Evolutionary conservation across 1,284 basidiomycete genomes (phyloP).

Genomic region (Caloboletus inedulis): DNA sequence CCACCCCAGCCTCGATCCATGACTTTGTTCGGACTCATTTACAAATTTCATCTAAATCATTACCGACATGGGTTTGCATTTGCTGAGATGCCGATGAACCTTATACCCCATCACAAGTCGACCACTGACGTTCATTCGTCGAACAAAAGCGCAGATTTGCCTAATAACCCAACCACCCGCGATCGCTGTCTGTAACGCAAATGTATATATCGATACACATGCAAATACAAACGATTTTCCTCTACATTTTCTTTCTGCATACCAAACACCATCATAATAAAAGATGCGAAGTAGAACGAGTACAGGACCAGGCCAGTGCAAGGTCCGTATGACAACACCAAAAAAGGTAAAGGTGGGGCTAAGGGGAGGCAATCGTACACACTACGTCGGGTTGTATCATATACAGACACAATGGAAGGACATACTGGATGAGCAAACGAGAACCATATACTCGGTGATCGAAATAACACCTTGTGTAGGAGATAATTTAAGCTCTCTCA

Average conservation of each 20-base stretch:
- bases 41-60: too few species aligned
- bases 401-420: slow-evolving; percentile 16
- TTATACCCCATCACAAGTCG: too few species aligned
- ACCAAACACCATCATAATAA: slow-evolving; percentile 4
- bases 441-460: slow-evolving; percentile 1
- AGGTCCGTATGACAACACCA: slow-evolving; percentile 8
- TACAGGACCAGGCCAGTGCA: slow-evolving; percentile 1
- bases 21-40: too few species aligned
- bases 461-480: background rate
- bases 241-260: slow-evolving; percentile 19
- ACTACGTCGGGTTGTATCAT: slow-evolving; percentile 33
- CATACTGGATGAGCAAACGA: slow-evolving; percentile 16
- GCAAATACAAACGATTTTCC: slow-evolving; percentile 29
- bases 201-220: slow-evolving; percentile 26
- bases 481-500: slow-evolving; percentile 24
- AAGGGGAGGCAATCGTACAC: slow-evolving; percentile 26
- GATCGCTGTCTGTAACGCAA: slow-evolving; percentile 20
- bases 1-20: too few species aligned
- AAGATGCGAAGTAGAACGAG: background rate
- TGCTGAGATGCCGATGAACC: too few species aligned
- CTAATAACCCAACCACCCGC: too few species aligned
- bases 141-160: too few species aligned
- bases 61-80: too few species aligned
- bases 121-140: too few species aligned
- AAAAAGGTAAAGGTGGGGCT: slow-evolving; percentile 3